These are phyloP conservation scores for Fusarium ramigenum DNA, from an alignment of 2,329 filamentous ascomycete genomes.

Conservation along the genomic window DNA sequence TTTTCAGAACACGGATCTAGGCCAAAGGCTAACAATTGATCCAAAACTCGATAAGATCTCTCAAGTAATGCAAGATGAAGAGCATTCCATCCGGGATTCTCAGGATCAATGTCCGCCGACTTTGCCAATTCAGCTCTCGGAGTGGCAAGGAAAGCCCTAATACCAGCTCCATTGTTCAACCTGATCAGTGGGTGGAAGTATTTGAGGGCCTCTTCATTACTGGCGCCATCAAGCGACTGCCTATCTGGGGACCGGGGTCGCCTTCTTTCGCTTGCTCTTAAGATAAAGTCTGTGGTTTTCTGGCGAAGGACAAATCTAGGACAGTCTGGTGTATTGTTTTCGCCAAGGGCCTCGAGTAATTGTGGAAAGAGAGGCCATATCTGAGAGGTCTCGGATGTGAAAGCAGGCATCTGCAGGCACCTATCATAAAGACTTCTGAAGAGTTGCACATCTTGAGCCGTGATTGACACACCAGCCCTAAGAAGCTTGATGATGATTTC, in stretches of 20 bases:
- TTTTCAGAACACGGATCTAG: background rate
- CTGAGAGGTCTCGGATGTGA: background rate
- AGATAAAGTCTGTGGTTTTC: background rate
- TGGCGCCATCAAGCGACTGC: too few species aligned
- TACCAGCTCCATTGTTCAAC: background rate
- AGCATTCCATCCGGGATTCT: background rate
- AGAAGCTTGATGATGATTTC: background rate
- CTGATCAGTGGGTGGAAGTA: background rate
- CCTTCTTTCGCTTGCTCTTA: background rate
- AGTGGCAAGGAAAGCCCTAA: background rate
- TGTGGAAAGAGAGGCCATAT: background rate
- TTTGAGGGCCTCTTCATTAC: background rate
- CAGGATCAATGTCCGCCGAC: background rate
- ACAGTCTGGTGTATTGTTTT: background rate
- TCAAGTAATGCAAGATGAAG: background rate
- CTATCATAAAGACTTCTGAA: background rate
- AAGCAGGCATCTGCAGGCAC: background rate
- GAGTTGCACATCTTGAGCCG: background rate
- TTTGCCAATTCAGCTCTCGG: rapidly evolving
- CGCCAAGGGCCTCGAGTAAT: background rate
- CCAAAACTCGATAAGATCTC: background rate
- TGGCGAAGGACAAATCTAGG: background rate
- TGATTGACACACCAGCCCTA: background rate
- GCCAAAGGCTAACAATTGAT: background rate
- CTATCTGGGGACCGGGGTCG: too few species aligned